Evolutionary conservation across 2,329 filamentous ascomycete species (phyloP), one percentile per base, ranked within the genome.

Genomic region (Exophiala sideris): DNA sequence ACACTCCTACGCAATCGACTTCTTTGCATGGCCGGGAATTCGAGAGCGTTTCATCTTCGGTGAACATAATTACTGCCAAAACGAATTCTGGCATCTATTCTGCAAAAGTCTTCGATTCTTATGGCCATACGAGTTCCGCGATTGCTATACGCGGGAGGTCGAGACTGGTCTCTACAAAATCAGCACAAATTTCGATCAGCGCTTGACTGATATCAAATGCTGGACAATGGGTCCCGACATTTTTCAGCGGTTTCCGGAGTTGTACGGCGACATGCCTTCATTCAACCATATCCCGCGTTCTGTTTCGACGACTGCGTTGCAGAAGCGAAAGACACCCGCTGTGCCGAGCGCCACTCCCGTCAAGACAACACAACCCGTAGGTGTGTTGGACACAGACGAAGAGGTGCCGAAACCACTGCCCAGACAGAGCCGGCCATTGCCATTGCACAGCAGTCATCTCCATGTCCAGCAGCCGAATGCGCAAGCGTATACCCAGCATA

Each of bases 81-180:
- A 62, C 36, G 58, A 56, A 6, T 63, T 63, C 49, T 62, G 59
- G 59, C 29, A 48, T 14, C 18, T 58, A 4, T 62, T 62, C 45
- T 52, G 50, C 53, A 47, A 20, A 8, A 56, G 45, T 39, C 35
- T 63, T 7, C 56, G 53, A 9, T 32, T 63, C 5, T 52, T 52
- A 5, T 63, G 61, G 61, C 59, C 59, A 3, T 62, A 61, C 20
- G 59, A 62, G 36, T 63, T 63, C 32, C 56, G 59, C 2, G 61
- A 63, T 45, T 63, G 61, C 45, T 63, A 61, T 38, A 56, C 56
- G 3, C 58, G 55, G 3, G 57, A 61, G 41, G 52, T 57, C 18
- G 55, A 57, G 18, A 62, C 62, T 3, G 60, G 60, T 8, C 39
- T 59, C 16, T 64, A 62, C 45, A 59, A 58, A 39, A 49, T 64